Base-by-base conservation (phyloP, 2,329 filamentous ascomycete genomes). In the Ophiostoma quercus region DNA sequence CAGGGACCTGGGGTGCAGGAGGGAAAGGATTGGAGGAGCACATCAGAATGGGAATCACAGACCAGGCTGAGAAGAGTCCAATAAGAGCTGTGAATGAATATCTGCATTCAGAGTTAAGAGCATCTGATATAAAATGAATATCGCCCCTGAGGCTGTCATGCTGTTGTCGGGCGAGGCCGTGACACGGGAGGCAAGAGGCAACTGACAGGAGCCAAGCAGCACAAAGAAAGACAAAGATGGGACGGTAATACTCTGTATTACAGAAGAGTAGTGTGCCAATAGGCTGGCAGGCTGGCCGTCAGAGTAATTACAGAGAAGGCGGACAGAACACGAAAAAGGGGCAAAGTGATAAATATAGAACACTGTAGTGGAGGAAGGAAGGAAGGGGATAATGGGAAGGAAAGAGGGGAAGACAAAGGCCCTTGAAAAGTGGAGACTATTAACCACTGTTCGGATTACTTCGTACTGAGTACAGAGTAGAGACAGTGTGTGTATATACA, bases 281-380 rank as follows among this genome's bases (percentile, higher is more conserved):
- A 34, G 34, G 34, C 34, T 34, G 34, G 34, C 34, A 34, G 8
- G 25, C 25, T 2, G 25, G 25, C 25, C 41, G 41, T 29, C 22
- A 12, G 22, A 22, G 22, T 43, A 60, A 47, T 34, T 34, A 34
- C 22, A 34, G 32, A 47, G 25, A 47, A 51, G 32, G 4, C n/a
- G 51, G 25, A 32, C 12, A 29, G 25, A 62, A 67, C 43, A 67
- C 41, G 22, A 60, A 37, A 62, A 43, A 60, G 34, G 37, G 66
- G 39, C 7, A 66, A 41, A 60, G 32, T 34, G 57, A 62, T 62
- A 62, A 62, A 32, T 62, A 62, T 62, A 62, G 57, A 62, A 62
- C 57, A 62, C 9, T 62, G 25, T 62, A 57, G 51, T n/a, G 22
- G 8, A 25, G n/a, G 51, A 22, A 57, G n/a, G 51, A 22, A 57